phyloP scores from a whole-genome alignment of 441 rosid genomes.

The Corymbia calophylla region DNA sequence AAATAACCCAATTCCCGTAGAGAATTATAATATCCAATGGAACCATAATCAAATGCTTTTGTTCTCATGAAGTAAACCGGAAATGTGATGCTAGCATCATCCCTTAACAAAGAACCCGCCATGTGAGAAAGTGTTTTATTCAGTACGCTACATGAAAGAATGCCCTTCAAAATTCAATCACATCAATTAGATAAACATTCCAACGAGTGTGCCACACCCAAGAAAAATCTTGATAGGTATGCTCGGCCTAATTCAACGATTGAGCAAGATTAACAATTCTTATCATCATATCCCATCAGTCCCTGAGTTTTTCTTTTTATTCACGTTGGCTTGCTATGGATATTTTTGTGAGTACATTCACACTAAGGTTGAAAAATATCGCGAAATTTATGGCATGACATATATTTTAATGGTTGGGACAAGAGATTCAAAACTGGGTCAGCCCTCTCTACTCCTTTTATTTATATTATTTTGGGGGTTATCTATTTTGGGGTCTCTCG shows the following conservation, averaged over 20 bases:
- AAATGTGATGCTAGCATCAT: background rate
- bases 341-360: background rate
- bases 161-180: background rate
- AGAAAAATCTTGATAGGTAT: background rate
- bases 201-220: accelerated
- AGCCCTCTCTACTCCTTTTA: background rate
- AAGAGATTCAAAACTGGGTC: background rate
- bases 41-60: background rate
- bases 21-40: background rate
- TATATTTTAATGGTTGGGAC: background rate
- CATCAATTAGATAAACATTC: background rate
- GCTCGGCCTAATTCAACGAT: accelerated
- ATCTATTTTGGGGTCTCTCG: background rate
- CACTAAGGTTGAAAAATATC: accelerated
- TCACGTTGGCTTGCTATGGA: accelerated
- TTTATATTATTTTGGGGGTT: background rate
- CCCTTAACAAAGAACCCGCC: background rate
- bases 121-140: background rate
- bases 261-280: background rate
- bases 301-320: accelerated
- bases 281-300: background rate
- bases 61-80: background rate
- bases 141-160: background rate
- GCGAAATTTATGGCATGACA: background rate
- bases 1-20: background rate